phyloP scores from a whole-genome alignment of 345 rosid genomes.

The Corchorus capsularis region DNA sequence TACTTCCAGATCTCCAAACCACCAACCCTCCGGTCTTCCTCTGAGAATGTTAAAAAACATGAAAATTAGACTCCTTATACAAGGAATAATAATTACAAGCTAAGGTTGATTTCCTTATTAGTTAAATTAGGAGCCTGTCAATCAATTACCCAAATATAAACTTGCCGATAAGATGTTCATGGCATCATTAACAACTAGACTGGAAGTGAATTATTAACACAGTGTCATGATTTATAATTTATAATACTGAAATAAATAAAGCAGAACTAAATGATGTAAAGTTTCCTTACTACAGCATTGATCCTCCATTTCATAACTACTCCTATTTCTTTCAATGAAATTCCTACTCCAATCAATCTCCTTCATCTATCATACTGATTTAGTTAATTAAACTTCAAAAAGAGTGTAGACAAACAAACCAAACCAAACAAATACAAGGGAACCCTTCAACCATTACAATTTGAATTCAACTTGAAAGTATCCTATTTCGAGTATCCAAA shows the following conservation, averaged over 20 bases:
- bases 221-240: background rate
- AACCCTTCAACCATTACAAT: background rate
- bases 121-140: background rate
- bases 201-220: background rate
- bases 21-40: conserved; percentile 95
- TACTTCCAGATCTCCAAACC: conserved; percentile 93
- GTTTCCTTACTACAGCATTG: background rate
- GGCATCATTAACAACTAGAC: background rate
- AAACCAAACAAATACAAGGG: background rate
- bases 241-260: background rate
- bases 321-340: background rate
- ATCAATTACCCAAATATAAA: background rate
- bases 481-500: too few species aligned
- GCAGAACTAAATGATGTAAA: background rate
- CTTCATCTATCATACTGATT: background rate
- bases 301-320: background rate
- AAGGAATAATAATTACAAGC: background rate
- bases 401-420: background rate
- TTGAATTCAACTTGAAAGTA: background rate
- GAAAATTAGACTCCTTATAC: conserved; percentile 18
- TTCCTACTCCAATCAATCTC: background rate
- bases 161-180: conserved; percentile 1
- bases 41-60: conserved; percentile 41
- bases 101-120: background rate
- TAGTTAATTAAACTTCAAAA: background rate